phyloP scores from a whole-genome alignment of 805 yeast species.

The Saccharomyces kudriavzevii region DNA sequence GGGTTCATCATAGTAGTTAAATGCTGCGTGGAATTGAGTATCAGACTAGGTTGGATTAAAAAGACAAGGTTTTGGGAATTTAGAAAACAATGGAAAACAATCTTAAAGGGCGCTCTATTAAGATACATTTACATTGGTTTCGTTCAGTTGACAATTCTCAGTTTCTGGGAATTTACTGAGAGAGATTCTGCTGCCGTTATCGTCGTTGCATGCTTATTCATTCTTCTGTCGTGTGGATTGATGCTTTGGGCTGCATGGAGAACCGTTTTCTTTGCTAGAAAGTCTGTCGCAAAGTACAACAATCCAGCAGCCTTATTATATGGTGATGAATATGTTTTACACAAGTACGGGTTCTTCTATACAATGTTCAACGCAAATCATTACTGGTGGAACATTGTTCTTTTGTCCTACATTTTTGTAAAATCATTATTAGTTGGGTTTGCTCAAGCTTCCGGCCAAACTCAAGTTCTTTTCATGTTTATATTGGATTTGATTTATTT shows the following conservation, averaged over 20 bases:
- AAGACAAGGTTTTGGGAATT: constrained; percentile 41
- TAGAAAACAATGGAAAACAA: constrained; percentile 46
- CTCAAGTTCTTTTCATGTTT: constrained; percentile 72
- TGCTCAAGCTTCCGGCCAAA: constrained; percentile 72
- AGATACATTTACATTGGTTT: constrained; percentile 80
- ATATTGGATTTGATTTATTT: constrained; percentile 67
- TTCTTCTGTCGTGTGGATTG: constrained; percentile 52
- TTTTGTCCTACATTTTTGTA: constrained; percentile 51
- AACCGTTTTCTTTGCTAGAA: constrained; percentile 53
- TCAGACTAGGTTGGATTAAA: constrained; percentile 43
- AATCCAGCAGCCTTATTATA: constrained; percentile 85
- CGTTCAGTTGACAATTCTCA: constrained; percentile 67
- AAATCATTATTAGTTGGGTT: constrained; percentile 70
- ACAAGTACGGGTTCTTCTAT: constrained; percentile 81
- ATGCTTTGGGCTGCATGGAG: constrained; percentile 60
- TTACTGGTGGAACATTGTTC: constrained; percentile 75
- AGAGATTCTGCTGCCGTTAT: constrained; percentile 84
- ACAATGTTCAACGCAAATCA: constrained; percentile 76
- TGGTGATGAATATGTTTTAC: constrained; percentile 63
- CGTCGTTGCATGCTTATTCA: constrained; percentile 66
- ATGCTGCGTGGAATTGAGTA: constrained; percentile 40
- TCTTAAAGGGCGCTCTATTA: constrained; percentile 71
- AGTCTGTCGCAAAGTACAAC: constrained; percentile 50
- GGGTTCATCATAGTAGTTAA: constrained; percentile 50
- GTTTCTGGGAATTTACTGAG: constrained; percentile 80